phyloP scores from a whole-genome alignment of 2,329 filamentous ascomycete species.

The Neurospora sp. region DNA sequence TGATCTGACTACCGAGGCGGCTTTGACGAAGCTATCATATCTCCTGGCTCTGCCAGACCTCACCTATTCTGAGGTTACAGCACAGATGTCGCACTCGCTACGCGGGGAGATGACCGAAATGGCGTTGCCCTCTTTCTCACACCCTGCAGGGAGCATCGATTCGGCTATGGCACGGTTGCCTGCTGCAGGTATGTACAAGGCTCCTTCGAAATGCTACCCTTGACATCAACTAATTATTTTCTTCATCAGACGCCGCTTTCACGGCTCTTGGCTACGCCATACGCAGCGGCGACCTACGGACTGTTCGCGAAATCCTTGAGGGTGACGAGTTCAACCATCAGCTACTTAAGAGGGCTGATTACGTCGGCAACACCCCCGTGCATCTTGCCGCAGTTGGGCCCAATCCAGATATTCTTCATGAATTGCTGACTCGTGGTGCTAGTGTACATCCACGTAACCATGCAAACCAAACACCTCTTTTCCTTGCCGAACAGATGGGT shows the following conservation, averaged over 20 bases:
- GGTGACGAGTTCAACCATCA: slow-evolving; percentile 43
- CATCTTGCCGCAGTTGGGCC: slow-evolving; percentile 48
- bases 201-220: background rate
- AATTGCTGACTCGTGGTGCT: slow-evolving; percentile 51
- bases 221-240: background rate
- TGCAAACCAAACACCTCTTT: slow-evolving; percentile 56
- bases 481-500: slow-evolving; percentile 49
- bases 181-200: slow-evolving; percentile 17
- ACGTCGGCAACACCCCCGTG: slow-evolving; percentile 66
- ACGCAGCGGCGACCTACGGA: slow-evolving; percentile 55
- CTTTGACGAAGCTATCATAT: slow-evolving; percentile 83
- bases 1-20: slow-evolving; percentile 82
- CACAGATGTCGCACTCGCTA: slow-evolving; percentile 63
- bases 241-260: slow-evolving; percentile 47
- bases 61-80: slow-evolving; percentile 54
- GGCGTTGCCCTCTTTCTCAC: slow-evolving; percentile 62
- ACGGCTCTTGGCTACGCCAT: slow-evolving; percentile 74
- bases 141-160: slow-evolving; percentile 49
- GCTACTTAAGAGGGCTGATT: slow-evolving; percentile 66
- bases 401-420: slow-evolving; percentile 43
- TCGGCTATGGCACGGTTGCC: slow-evolving; percentile 33
- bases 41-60: slow-evolving; percentile 60
- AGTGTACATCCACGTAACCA: slow-evolving; percentile 57
- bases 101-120: slow-evolving; percentile 80
- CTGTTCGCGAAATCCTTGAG: slow-evolving; percentile 57